phyloP scores from a whole-genome alignment of 2,329 filamentous ascomycete species.

The Cladorrhinum sp. region DNA sequence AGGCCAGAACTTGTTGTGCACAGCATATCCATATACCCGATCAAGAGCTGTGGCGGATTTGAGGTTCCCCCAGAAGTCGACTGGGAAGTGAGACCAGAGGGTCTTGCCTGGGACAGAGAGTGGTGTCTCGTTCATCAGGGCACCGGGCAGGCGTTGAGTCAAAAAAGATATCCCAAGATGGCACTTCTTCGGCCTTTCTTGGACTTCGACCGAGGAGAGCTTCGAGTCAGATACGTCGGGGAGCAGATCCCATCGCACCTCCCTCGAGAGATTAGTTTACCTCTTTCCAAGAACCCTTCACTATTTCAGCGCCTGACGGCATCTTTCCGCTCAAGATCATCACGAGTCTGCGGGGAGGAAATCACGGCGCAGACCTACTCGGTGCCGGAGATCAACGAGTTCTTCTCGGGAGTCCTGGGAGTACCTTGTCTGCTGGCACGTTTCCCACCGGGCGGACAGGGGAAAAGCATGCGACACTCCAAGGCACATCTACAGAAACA shows the following conservation, averaged over 20 bases:
- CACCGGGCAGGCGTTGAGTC: constrained; percentile 78
- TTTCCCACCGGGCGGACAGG: constrained; percentile 67
- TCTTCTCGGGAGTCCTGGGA: constrained; percentile 73
- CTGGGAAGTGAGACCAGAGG: constrained; percentile 80
- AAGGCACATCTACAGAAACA: constrained; percentile 67
- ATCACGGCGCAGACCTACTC: constrained; percentile 70
- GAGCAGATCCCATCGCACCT: constrained; percentile 22
- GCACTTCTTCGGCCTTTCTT: constrained; percentile 73
- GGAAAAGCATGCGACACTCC: constrained; percentile 61
- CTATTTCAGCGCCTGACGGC: constrained; percentile 43
- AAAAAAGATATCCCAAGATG: constrained; percentile 88
- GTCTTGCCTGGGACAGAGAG: constrained; percentile 90
- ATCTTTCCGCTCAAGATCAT: constrained; percentile 44
- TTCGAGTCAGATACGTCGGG: constrained; percentile 59
- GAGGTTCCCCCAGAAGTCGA: constrained; percentile 57
- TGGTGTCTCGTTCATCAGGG: constrained; percentile 92
- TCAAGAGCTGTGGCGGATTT: constrained; percentile 90
- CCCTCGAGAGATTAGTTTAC: constrained; percentile 46
- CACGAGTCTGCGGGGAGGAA: constrained; percentile 79
- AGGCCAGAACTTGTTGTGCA: constrained; percentile 50
- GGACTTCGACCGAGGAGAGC: constrained; percentile 63
- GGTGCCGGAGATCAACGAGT: constrained; percentile 61
- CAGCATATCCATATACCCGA: constrained; percentile 74
- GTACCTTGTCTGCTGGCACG: constrained; percentile 81
- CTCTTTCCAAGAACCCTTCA: constrained; percentile 65